Base-by-base conservation (phyloP, 192 early-diverging fungal genomes). In the Podila horticola region DNA sequence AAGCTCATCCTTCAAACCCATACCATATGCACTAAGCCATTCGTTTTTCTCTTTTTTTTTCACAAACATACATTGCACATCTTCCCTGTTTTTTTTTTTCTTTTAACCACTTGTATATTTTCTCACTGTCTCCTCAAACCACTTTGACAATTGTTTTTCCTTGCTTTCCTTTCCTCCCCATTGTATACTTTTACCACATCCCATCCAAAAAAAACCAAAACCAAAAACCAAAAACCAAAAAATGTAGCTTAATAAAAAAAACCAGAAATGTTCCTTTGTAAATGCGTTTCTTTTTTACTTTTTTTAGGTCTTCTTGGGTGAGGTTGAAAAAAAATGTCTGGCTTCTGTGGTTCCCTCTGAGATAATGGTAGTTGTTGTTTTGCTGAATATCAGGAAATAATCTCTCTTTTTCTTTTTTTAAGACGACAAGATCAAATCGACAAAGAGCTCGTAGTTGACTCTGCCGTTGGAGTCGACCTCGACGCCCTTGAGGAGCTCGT, bases 401-500 rank as follows among this genome's bases (percentile, higher is more conserved):
- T 45, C 15, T 12, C 10, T 34, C 33, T 50, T 20, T 11, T 50
- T 19, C 49, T 50, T 12, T n/a, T n/a, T 50, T 55, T 26, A 55
- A 55, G 52, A 55, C 20, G 52, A 20, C 52, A 55, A 55, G 22
- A 55, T 55, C n/a, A 55, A 9, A 11, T 55, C 45, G 62, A 69
- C 74, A 64, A 75, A 75, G 34, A 29, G 50, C 74, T 93, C 93
- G 84, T 95, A 95, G 84, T 94, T 92, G 71, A 95, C 92, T 62
- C 89, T 87, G n/a, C 93, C 94, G 62, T 94, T 88, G 72, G 92
- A 91, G 82, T 93, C 91, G 71, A 92, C 86, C 34, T 90, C 83
- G 29, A 90, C 88, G 66, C 88, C 89, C 74, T 90, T 91, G 48
- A 95, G 75, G 51, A 95, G 85, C 72, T 93, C 92, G 67, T 94